Percentiles rank a stretch among this genome's conserved stretches.
These are phyloP conservation scores for Amniculicola lignicola DNA, from an alignment of 495 filamentous ascomycete species.

Conservation along the genomic window DNA sequence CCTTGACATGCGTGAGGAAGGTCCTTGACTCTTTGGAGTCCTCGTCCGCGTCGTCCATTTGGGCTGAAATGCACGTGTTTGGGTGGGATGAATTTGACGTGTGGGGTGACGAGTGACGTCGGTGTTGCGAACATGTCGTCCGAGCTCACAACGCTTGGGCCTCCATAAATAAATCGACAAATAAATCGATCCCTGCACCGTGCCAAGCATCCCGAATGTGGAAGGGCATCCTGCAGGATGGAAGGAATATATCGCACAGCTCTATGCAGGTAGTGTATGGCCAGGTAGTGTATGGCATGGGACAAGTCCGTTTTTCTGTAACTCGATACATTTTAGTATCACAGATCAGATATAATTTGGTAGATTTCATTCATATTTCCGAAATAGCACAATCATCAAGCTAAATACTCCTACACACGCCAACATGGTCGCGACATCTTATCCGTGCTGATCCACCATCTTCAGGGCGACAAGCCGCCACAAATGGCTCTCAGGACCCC, in stretches of 20 bases:
- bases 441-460: neutral
- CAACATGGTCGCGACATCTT: neutral
- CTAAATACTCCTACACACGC: slow-evolving; percentile 17
- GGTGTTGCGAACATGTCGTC: neutral
- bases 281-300: too few species aligned
- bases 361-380: slow-evolving; percentile 2
- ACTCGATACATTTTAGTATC: too few species aligned
- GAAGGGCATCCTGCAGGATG: too few species aligned
- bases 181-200: neutral
- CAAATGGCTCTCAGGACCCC: neutral
- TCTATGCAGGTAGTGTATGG: too few species aligned
- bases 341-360: too few species aligned
- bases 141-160: slow-evolving; percentile 10
- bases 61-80: too few species aligned
- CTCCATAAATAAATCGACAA: too few species aligned
- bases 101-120: neutral
- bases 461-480: neutral
- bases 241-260: too few species aligned
- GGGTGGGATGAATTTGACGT: neutral
- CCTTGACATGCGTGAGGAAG: neutral
- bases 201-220: slow-evolving; percentile 17
- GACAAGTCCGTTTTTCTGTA: too few species aligned
- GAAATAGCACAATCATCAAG: slow-evolving; percentile 4
- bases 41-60: slow-evolving; percentile 2
- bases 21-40: neutral